These are phyloP conservation scores for Russula foetens DNA, from an alignment of 768 basidiomycete genomes.

Conservation along the genomic window DNA sequence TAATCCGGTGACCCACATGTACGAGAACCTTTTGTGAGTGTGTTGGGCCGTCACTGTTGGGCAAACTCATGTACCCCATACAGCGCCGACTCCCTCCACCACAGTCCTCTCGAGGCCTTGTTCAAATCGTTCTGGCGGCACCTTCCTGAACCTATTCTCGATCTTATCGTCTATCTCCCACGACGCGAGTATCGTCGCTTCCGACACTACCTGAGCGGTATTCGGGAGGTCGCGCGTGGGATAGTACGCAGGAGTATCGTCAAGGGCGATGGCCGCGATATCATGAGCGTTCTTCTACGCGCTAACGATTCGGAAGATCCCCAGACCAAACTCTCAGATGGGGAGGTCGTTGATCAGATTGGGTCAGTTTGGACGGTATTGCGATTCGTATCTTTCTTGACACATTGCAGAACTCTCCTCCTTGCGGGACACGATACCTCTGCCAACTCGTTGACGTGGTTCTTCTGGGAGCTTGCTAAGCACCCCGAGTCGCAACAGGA, in stretches of 20 bases:
- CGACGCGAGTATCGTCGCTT: slow-evolving; percentile 26
- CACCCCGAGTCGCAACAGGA: slow-evolving; percentile 24
- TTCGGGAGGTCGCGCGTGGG: slow-evolving; percentile 21
- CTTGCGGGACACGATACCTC: slow-evolving; percentile 28
- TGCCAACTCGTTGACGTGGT: slow-evolving; percentile 26
- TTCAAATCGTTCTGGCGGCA: slow-evolving; percentile 25
- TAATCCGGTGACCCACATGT: slow-evolving; percentile 8
- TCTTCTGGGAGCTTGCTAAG: slow-evolving; percentile 26
- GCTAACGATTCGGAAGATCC: slow-evolving; percentile 27
- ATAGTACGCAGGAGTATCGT: slow-evolving; percentile 23
- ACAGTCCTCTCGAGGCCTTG: slow-evolving; percentile 18
- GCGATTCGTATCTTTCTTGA: not conserved
- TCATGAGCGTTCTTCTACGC: slow-evolving; percentile 31
- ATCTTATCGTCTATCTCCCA: slow-evolving; percentile 26
- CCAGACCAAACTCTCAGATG: slow-evolving; percentile 25
- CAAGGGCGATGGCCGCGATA: slow-evolving; percentile 26
- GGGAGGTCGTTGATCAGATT: slow-evolving; percentile 29
- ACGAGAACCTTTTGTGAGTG: slow-evolving; percentile 10
- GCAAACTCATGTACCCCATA: not conserved
- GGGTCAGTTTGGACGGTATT: slow-evolving; percentile 18
- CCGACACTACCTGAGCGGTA: slow-evolving; percentile 21
- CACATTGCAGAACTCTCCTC: not conserved
- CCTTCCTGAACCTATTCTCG: slow-evolving; percentile 24
- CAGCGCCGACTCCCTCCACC: slow-evolving; percentile 21
- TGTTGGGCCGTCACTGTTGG: not conserved